Conservation (phyloP, 768 basidiomycete genomes). For the Dentipellis sp. region DNA sequence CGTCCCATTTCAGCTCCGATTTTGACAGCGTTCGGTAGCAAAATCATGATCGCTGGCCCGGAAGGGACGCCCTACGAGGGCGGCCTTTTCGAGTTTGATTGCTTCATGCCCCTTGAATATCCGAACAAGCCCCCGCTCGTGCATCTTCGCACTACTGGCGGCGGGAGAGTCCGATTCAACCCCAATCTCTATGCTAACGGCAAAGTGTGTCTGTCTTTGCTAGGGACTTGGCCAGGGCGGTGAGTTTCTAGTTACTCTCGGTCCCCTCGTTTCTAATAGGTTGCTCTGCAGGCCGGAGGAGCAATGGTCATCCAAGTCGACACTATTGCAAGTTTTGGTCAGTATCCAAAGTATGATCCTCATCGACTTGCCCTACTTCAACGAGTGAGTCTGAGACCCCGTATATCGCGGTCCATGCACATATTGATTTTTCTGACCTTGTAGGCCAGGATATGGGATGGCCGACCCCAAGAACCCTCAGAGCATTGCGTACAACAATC, state of each 20-base stretch:
- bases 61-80: conserved; percentile 62
- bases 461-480: conserved; percentile 24
- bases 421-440: neutral
- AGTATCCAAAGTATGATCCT: conserved; percentile 54
- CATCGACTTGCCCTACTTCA: conserved; percentile 45
- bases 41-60: conserved; percentile 52
- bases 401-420: neutral
- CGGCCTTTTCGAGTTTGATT: conserved; percentile 59
- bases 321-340: conserved; percentile 46
- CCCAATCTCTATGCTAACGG: conserved; percentile 43
- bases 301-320: conserved; percentile 40
- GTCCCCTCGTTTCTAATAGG: too few species aligned
- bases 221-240: conserved; percentile 49
- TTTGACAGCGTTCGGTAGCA: conserved; percentile 21
- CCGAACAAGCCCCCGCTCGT: conserved; percentile 37
- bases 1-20: neutral
- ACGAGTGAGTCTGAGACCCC: conserved; percentile 34
- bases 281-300: conserved; percentile 25
- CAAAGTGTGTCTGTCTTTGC: conserved; percentile 45
- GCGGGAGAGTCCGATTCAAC: conserved; percentile 43
- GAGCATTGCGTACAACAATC: conserved; percentile 39
- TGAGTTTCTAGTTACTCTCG: conserved; percentile 7
- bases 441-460: conserved; percentile 39
- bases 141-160: conserved; percentile 45
- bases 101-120: conserved; percentile 44